Percentiles rank a stretch among this genome's conserved stretches.
phyloP scores from a whole-genome alignment of 495 filamentous ascomycete genomes.

The Cladorrhinum samala region DNA sequence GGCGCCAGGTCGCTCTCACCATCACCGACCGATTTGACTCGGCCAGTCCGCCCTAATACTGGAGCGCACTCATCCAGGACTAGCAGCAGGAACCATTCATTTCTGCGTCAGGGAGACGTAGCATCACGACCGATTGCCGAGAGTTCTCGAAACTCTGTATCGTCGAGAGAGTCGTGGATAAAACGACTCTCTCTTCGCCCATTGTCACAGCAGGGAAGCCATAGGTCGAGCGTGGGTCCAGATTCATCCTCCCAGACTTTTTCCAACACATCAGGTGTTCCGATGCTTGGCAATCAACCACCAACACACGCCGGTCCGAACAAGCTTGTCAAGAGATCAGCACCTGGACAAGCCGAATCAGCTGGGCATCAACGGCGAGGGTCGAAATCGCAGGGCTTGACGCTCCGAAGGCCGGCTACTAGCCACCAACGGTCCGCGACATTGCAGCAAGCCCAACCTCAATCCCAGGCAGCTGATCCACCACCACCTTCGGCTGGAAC shows the following conservation, averaged over 20 bases:
- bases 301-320: constrained; percentile 56
- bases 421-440: constrained; percentile 80
- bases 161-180: constrained; percentile 67
- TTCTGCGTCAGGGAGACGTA: constrained; percentile 37
- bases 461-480: constrained; percentile 13
- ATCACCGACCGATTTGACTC: constrained; percentile 27
- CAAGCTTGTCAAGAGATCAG: constrained; percentile 81
- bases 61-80: constrained; percentile 29
- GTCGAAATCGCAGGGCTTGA: constrained; percentile 50
- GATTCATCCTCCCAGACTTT: constrained; percentile 63
- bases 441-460: constrained; percentile 45
- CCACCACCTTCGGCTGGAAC: constrained; percentile 13
- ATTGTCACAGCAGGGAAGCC: constrained; percentile 66
- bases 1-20: constrained; percentile 22
- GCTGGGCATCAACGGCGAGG: constrained; percentile 33
- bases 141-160: constrained; percentile 42
- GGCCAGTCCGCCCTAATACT: constrained; percentile 18
- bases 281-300: constrained; percentile 46
- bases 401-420: constrained; percentile 71
- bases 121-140: constrained; percentile 30
- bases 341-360: constrained; percentile 50
- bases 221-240: constrained; percentile 58
- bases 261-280: constrained; percentile 64
- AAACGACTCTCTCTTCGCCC: constrained; percentile 63
- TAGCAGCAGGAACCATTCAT: constrained; percentile 35